Base-by-base conservation (phyloP, 176 grass and related monocot genomes). In the Bonia amplexicaulis region DNA sequence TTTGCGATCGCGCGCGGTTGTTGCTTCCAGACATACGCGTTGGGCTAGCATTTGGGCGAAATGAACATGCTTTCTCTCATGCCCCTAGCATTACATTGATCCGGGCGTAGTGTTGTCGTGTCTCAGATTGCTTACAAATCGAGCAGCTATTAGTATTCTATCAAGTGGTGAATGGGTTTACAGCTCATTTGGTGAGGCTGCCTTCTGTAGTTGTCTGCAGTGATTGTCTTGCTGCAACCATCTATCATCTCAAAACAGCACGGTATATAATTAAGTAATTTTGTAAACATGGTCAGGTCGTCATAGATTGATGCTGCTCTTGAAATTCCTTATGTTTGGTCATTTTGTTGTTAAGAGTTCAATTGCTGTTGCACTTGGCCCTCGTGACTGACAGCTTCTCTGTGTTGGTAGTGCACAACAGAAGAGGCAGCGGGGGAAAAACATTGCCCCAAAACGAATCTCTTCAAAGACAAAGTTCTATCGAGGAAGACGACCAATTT, bases 391-490 rank as follows among this genome's bases (percentile, higher is more conserved):
- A 42, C 65, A 12, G 17, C 59, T 76, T 45, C 71, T 17, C 15
- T 46, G 45, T 26, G 11, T 55, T 25, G 70, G 81, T 74, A 89
- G 87, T 84, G 62, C 87, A 48, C 81, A 73, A 35, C 65, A 79
- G 69, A 84, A 66, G 81, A 88, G 66, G 48, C 72, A 62, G 25
- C 80, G 76, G 78, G 33, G 44, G 77, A 79, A 79, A 84, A 84
- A 69, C 41, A 46, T 45, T 46, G 53, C 87, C 40, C 42, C 65
- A 19, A 77, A 84, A 14, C 66, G 51, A 17, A 15, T 33, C 12
- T 25, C 57, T 55, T 40, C 55, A 79, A 88, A 88, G 66, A 44
- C 35, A 55, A 57, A 81, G 5, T 8, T 78, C 71, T 61, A 40
- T 12, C 16, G n/a, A 74, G 37, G 48, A 39, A 42, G 58, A 17